Evolutionary conservation across 2,329 filamentous ascomycete species (phyloP), one percentile per base, ranked within the genome.

Genomic region (Pseudocercospora cruenta): DNA sequence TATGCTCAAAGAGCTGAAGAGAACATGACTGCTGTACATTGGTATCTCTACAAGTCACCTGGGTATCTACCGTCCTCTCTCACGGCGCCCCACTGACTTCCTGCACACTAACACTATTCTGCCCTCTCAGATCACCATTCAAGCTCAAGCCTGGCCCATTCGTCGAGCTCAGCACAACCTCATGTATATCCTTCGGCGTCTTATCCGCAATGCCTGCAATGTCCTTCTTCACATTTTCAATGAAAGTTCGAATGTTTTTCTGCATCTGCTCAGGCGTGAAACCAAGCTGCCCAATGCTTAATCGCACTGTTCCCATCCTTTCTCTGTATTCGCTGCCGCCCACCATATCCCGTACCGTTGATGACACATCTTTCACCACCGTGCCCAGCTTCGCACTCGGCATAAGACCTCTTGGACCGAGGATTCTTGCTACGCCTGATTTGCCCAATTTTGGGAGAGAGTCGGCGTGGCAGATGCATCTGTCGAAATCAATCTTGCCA

Each of bases 331-430:
- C 89, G 61, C 90, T 91, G 62, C 90, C 92, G 68, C 94, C 93
- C 14, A 93, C 88, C 80, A 97, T 88, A 71, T 94, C 92, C 74
- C 87, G 87, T 74, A 99, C 91, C 36, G 89, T 86, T n/a, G 84
- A 80, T 62, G 86, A 86, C 16, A 97, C 86, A 77, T 96, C 91
- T 75, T 87, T 90, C 24, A 96, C 93, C 63, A 99, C 91, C 0
- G 95, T 98, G 70, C 93, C 93, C 68, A 88, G 88, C 84, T 97
- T 97, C 67, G 86, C 82, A 78, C 88, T 96, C 5, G 95, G 95
- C 95, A 99, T 98, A 75, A 99, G 80, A 2, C 94, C 94, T 79
- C 88, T 90, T 54, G 96, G 95, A 75, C 95, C 95, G 21, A 99
- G 84, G 51, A 97, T 86, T 70, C 90, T 87, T 69, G 91, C 94